phyloP scores from a whole-genome alignment of 2,329 filamentous ascomycete genomes.

The Alternaria rosae region DNA sequence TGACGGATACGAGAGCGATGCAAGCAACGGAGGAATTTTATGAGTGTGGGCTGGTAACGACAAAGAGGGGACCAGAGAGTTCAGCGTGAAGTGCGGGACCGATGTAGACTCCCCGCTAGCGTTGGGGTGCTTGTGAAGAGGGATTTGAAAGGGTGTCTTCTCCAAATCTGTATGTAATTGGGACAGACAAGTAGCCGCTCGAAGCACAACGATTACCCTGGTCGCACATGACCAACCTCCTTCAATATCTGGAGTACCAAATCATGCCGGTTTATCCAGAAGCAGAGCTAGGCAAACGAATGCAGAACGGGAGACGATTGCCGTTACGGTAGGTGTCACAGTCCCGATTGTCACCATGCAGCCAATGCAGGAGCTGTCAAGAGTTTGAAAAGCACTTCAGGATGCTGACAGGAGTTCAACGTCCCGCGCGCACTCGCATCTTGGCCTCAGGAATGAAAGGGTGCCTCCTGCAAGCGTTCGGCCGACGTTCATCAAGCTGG shows the following conservation, averaged over 20 bases:
- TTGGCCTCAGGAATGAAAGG: conserved; percentile 3
- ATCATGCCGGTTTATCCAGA: neutral
- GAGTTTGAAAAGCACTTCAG: conserved; percentile 23
- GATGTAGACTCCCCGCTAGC: neutral
- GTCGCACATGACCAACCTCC: neutral
- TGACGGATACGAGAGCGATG: neutral
- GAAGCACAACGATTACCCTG: neutral
- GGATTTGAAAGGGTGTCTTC: neutral
- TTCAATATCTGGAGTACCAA: neutral
- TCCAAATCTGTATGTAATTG: neutral
- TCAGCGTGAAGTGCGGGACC: neutral
- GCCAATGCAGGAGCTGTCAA: conserved; percentile 13
- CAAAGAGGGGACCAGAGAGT: neutral
- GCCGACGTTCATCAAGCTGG: conserved; percentile 2
- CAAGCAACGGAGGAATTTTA: neutral
- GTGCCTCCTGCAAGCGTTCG: conserved; percentile 16
- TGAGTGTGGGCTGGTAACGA: neutral
- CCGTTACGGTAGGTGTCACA: conserved; percentile 19
- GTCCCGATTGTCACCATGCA: conserved; percentile 16
- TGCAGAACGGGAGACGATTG: neutral
- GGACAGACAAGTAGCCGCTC: neutral
- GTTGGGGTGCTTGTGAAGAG: neutral
- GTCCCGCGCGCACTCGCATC: neutral
- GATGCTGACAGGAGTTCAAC: conserved; percentile 17
- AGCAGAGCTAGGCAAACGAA: conserved; percentile 3